phyloP scores from a whole-genome alignment of 495 filamentous ascomycete species.

The Neurospora sp. region DNA sequence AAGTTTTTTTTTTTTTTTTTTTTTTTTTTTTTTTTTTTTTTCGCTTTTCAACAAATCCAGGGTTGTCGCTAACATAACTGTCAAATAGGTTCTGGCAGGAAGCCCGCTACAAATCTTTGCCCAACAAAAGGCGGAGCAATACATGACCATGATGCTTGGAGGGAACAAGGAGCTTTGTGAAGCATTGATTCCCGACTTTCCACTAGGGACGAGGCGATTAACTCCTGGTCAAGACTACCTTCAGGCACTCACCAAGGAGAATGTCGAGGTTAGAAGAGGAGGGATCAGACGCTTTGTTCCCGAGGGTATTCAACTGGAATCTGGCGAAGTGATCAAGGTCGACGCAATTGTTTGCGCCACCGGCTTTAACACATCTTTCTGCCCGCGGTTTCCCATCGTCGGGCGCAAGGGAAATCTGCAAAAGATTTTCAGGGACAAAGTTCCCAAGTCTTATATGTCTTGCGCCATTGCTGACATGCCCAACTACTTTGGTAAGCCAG shows the following conservation, averaged over 20 bases:
- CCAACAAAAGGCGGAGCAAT: slow-evolving; percentile 25
- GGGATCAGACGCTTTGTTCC: slow-evolving; percentile 46
- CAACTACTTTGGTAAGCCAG: slow-evolving; percentile 38
- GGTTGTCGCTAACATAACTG: not conserved
- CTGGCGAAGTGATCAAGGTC: slow-evolving; percentile 44
- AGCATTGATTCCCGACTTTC: slow-evolving; percentile 53
- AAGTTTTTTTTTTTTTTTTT: too few relatives aligned
- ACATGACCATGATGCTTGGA: slow-evolving; percentile 37
- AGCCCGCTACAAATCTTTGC: slow-evolving; percentile 27
- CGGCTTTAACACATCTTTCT: slow-evolving; percentile 53
- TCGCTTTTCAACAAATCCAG: not conserved
- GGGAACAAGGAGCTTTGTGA: slow-evolving; percentile 33
- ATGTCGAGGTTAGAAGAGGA: slow-evolving; percentile 49
- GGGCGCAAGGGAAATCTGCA: slow-evolving; percentile 42
- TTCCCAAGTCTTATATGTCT: slow-evolving; percentile 36
- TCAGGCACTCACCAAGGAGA: slow-evolving; percentile 48
- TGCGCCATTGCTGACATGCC: slow-evolving; percentile 35
- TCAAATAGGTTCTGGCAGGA: slow-evolving; percentile 21
- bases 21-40: too few relatives aligned
- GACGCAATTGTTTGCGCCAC: slow-evolving; percentile 65
- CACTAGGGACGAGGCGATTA: slow-evolving; percentile 54
- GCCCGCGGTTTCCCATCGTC: slow-evolving; percentile 51
- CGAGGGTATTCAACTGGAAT: slow-evolving; percentile 48
- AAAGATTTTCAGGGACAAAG: slow-evolving; percentile 25
- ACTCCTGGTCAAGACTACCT: slow-evolving; percentile 64